A percentile compares a stretch with the other conserved stretches of the same genome.
phyloP scores from a whole-genome alignment of 352 stramenopile genomes.

The Lagenidium giganteum region DNA sequence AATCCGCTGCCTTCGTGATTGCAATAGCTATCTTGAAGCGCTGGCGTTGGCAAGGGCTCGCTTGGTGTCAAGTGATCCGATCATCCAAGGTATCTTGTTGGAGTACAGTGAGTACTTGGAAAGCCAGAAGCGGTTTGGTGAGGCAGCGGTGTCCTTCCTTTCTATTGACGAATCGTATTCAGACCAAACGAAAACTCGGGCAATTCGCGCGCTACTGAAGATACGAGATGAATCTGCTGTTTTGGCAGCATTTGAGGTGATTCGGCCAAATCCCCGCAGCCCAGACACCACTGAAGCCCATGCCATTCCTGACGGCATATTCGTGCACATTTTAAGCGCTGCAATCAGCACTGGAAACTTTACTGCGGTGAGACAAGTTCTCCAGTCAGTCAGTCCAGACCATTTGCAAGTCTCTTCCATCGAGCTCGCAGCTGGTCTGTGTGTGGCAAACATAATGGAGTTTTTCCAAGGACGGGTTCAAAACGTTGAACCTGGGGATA shows the following conservation, averaged over 20 bases:
- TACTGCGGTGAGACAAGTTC: no score
- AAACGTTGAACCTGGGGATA: no score
- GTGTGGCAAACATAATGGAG: no score
- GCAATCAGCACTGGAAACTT: no score
- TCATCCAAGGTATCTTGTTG: constrained; percentile 32
- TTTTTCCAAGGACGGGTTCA: no score
- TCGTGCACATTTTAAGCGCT: no score
- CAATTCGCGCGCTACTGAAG: constrained; percentile 26
- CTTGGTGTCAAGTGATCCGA: constrained; percentile 28
- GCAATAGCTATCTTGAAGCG: constrained; percentile 44
- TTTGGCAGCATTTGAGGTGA: constrained; percentile 26
- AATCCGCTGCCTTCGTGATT: constrained; percentile 30
- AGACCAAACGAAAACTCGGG: constrained; percentile 18
- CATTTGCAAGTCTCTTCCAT: no score
- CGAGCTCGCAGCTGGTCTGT: no score
- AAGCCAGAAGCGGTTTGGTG: constrained; percentile 20
- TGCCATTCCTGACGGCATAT: no score
- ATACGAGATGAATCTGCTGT: constrained; percentile 22
- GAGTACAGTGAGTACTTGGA: constrained; percentile 33
- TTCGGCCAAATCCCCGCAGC: no score
- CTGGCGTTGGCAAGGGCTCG: constrained; percentile 41
- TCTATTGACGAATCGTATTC: constrained; percentile 16
- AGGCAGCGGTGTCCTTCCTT: constrained; percentile 26
- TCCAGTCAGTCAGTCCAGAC: no score
- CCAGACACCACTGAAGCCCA: no score